Conservation (phyloP, 345 rosid genomes). For the Excoecaria cochinchinensis region DNA sequence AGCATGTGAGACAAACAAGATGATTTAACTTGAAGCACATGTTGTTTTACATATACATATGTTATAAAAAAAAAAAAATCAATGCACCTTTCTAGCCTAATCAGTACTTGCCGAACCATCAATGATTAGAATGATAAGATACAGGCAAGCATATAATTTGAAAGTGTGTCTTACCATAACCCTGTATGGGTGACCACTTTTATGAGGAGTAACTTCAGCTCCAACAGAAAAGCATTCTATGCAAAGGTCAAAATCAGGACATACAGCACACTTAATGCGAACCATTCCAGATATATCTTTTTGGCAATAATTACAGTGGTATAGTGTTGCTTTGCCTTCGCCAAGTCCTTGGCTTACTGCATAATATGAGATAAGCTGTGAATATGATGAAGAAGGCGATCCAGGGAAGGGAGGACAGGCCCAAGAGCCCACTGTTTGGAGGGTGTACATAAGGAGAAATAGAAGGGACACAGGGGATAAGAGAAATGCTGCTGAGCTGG, state of each 20-base stretch:
- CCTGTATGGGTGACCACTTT: slow-evolving; percentile 71
- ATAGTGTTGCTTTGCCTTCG: slow-evolving; percentile 55
- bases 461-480: too few species aligned
- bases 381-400: too few species aligned
- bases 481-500: too few species aligned
- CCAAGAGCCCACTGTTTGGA: too few species aligned
- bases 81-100: background rate
- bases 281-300: slow-evolving; percentile 84
- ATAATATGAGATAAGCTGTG: slow-evolving; percentile 12
- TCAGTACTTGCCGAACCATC: background rate
- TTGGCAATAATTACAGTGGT: slow-evolving; percentile 87
- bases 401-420: too few species aligned
- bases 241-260: slow-evolving; percentile 92
- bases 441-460: too few species aligned
- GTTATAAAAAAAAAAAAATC: background rate
- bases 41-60: background rate
- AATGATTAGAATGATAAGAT: background rate
- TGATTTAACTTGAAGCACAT: background rate
- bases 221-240: slow-evolving; percentile 88
- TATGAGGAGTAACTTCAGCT: slow-evolving; percentile 72
- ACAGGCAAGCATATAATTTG: background rate
- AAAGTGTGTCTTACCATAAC: slow-evolving; percentile 62
- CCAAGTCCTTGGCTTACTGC: slow-evolving; percentile 40
- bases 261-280: slow-evolving; percentile 81
- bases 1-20: background rate